A percentile compares a stretch with the other conserved stretches of the same genome.
Conservation (phyloP, 768 basidiomycete genomes). For the Tubosaeta sp. region DNA sequence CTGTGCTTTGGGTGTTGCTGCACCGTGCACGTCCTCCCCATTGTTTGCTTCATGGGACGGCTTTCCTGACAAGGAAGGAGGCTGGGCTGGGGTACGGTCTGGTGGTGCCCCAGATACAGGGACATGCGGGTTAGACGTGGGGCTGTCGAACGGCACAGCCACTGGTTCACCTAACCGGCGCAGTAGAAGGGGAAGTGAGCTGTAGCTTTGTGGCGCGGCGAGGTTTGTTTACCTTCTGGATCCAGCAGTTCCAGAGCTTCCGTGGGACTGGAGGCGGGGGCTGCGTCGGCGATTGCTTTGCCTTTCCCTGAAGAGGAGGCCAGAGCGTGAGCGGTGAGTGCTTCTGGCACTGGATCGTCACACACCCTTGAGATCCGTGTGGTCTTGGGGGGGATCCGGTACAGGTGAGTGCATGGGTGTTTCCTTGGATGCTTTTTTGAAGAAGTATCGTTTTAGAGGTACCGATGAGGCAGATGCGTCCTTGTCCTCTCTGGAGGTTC, state of each 20-base stretch:
- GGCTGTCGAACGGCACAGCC: not conserved
- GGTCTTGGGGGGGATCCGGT: not conserved
- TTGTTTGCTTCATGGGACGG: not conserved
- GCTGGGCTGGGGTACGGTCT: not conserved
- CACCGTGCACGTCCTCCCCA: not conserved
- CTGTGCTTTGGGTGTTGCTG: not conserved
- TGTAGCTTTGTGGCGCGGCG: not conserved
- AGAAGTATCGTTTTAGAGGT: not conserved
- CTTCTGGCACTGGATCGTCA: not conserved
- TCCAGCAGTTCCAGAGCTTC: conserved; percentile 11
- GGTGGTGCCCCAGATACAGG: not conserved
- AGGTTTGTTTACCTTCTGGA: conserved; percentile 5
- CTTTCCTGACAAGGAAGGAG: not conserved
- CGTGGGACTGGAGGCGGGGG: conserved; percentile 2
- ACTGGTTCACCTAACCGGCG: conserved; percentile 7
- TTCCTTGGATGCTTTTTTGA: not conserved
- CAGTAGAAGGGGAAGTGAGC: not conserved
- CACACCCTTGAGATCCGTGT: conserved; percentile 5
- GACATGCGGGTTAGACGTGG: not conserved
- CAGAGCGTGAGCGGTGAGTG: not conserved
- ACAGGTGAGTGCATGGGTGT: not conserved
- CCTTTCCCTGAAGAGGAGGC: conserved; percentile 3
- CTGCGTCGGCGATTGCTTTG: not conserved
- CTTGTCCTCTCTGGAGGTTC: conserved; percentile 1
- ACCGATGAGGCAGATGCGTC: conserved; percentile 5